Evolutionary conservation across 306 rosid species (phyloP).

Genomic region (Prunus salicina): DNA sequence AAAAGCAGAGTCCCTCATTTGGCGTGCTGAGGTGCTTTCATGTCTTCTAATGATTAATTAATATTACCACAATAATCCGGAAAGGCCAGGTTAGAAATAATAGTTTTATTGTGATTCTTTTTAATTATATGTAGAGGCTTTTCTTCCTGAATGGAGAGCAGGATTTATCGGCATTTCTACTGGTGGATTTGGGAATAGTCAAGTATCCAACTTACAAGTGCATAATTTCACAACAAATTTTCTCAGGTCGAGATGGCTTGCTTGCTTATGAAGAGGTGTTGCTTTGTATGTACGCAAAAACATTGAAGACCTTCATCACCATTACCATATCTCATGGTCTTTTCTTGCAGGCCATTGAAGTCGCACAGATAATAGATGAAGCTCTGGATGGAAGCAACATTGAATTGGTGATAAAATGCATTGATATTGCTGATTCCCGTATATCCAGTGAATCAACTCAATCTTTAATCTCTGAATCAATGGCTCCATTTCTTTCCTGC

Average conservation of each 20-base stretch:
- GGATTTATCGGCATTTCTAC: conserved; percentile 73
- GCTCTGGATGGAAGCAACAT: conserved; percentile 61
- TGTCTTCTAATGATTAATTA: conserved; percentile 21
- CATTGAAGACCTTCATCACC: conserved; percentile 19
- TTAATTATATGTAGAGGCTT: conserved; percentile 66
- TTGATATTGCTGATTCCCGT: conserved; percentile 55
- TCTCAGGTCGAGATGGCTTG: conserved; percentile 55
- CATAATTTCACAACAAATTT: conserved; percentile 62
- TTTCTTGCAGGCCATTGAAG: conserved; percentile 76
- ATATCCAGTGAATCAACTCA: conserved; percentile 30
- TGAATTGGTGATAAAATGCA: conserved; percentile 54
- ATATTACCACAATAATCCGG: conserved; percentile 10
- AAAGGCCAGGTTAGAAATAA: not conserved
- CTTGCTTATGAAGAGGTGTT: conserved; percentile 77
- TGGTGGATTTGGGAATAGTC: conserved; percentile 79
- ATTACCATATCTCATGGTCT: conserved; percentile 26
- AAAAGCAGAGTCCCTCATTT: conserved; percentile 65
- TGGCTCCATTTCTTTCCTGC: conserved; percentile 30
- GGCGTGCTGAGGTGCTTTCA: conserved; percentile 81
- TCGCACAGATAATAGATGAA: conserved; percentile 75
- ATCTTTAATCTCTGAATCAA: conserved; percentile 41
- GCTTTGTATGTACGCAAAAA: conserved; percentile 17
- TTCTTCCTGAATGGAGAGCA: conserved; percentile 92
- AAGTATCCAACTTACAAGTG: conserved; percentile 88
- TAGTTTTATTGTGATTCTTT: conserved; percentile 8